These are phyloP conservation scores for Ogataea siamensis DNA, from an alignment of 805 yeast species.

Conservation along the genomic window DNA sequence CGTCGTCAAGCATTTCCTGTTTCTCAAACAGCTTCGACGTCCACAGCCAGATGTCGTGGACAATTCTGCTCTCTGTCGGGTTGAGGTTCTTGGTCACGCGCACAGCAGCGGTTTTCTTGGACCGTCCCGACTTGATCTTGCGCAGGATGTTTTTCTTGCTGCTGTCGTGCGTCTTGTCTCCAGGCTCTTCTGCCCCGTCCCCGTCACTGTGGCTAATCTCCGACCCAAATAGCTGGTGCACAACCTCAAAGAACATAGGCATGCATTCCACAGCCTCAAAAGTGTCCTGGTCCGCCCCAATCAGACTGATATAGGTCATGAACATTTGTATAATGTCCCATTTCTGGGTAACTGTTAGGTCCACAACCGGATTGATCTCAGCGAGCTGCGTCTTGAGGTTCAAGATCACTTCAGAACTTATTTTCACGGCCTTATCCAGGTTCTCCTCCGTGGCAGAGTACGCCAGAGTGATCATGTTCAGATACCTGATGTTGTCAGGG, in stretches of 20 bases:
- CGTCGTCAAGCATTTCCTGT: slow-evolving; percentile 53
- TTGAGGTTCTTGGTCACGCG: slow-evolving; percentile 3
- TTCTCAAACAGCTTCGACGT: slow-evolving; percentile 62
- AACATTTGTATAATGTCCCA: slow-evolving; percentile 64
- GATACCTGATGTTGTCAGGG: slow-evolving; percentile 57
- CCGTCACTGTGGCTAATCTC: slow-evolving; percentile 12
- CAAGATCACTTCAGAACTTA: slow-evolving; percentile 55
- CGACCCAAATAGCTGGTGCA: slow-evolving; percentile 37
- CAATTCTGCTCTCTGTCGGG: slow-evolving; percentile 35
- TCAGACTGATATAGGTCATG: slow-evolving; percentile 69
- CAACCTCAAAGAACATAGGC: slow-evolving; percentile 64
- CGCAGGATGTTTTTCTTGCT: slow-evolving; percentile 18
- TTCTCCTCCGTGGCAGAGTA: slow-evolving; percentile 59
- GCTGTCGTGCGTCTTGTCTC: slow-evolving; percentile 1
- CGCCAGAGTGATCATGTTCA: slow-evolving; percentile 68
- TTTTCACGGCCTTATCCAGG: slow-evolving; percentile 30
- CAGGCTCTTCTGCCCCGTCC: not conserved
- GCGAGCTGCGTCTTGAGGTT: slow-evolving; percentile 36
- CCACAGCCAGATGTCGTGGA: slow-evolving; percentile 75
- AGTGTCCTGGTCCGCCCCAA: slow-evolving; percentile 59
- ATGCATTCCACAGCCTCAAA: slow-evolving; percentile 59
- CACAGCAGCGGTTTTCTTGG: slow-evolving; percentile 16
- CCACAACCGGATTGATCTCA: slow-evolving; percentile 38
- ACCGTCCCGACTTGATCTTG: slow-evolving; percentile 16
- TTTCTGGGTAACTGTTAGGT: slow-evolving; percentile 26